Base-by-base conservation (phyloP, 495 filamentous ascomycete genomes). In the Collariella sp. region DNA sequence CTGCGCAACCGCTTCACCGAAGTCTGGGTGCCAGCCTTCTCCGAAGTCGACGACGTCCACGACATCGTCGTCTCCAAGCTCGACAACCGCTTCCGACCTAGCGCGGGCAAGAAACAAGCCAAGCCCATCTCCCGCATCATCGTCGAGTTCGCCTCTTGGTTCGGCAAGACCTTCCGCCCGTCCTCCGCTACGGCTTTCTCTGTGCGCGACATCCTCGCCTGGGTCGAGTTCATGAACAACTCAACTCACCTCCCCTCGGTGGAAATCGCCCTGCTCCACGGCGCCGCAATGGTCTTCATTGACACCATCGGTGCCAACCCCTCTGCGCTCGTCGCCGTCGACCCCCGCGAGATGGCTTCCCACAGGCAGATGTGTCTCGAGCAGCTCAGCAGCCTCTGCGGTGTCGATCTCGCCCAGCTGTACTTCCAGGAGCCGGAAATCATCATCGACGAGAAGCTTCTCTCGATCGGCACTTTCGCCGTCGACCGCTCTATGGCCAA, bases 1-100 rank as follows among this genome's bases (percentile, higher is more conserved):
- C 75, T 99, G 49, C 80, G 94, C 22, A 97, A 99, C 65, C 85
- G 94, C 38, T 96, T 99, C 72, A 99, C 94, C 0, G 94, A 99
- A 65, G 95, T 99, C 19, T 99, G 94, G 94, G 94, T 96, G 0
- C 89, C 93, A 3, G 76, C 89, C 3, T 72, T 87, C 41, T 86
- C 87, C 0, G 88, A 93, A 39, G 76, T 78, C 34, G 83, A 90
- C 24, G 94, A 99, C 63, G 83, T 96, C 23, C 70, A 90, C 31
- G 86, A 93, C 41, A 96, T 99, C 49, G 83, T 96, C 9, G 72
- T 77, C 29, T 82, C 82, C 31, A 96, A 93, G 66, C 72, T 97
- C 6, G 61, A 67, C 11, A 60, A 66, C 1, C 62, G 57, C 36
- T 69, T 78, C 39, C 67, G 59, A 55, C 18, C 41, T 16, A n/a